Conservation (phyloP, 2,329 filamentous ascomycete species). For the Hymenoscyphus occultus region DNA sequence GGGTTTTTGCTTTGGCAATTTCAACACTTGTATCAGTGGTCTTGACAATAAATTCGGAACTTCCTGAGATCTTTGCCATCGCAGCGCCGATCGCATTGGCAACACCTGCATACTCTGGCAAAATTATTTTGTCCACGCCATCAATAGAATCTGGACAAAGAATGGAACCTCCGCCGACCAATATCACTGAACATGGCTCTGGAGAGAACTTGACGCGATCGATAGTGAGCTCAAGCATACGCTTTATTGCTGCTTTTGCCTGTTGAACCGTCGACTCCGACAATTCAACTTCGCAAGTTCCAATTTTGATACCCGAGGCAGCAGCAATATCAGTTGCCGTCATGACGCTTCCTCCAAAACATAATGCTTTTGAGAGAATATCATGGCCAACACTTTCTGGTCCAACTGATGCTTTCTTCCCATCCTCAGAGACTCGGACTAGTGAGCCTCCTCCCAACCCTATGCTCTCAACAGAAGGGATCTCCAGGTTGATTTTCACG, state of each 20-base stretch:
- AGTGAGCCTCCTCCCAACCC: conserved; percentile 54
- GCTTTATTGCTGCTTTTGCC: conserved; percentile 32
- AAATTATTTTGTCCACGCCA: conserved; percentile 48
- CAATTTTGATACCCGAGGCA: conserved; percentile 27
- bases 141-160: conserved; percentile 43
- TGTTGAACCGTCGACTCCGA: conserved; percentile 19
- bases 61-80: conserved; percentile 33
- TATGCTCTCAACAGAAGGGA: conserved; percentile 54
- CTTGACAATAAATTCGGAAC: neutral
- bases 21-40: neutral
- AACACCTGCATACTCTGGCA: conserved; percentile 49
- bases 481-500: conserved; percentile 55
- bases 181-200: conserved; percentile 48
- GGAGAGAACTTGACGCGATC: conserved; percentile 56
- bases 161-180: conserved; percentile 56
- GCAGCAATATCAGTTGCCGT: conserved; percentile 53
- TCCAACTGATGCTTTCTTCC: conserved; percentile 42
- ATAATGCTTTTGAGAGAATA: conserved; percentile 45
- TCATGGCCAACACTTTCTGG: conserved; percentile 54
- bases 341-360: conserved; percentile 51
- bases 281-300: conserved; percentile 12
- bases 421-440: conserved; percentile 32
- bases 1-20: neutral
- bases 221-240: conserved; percentile 50
- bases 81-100: conserved; percentile 60